phyloP scores from a whole-genome alignment of 2,329 filamentous ascomycete genomes.

The Purpureocillium lavendulum region DNA sequence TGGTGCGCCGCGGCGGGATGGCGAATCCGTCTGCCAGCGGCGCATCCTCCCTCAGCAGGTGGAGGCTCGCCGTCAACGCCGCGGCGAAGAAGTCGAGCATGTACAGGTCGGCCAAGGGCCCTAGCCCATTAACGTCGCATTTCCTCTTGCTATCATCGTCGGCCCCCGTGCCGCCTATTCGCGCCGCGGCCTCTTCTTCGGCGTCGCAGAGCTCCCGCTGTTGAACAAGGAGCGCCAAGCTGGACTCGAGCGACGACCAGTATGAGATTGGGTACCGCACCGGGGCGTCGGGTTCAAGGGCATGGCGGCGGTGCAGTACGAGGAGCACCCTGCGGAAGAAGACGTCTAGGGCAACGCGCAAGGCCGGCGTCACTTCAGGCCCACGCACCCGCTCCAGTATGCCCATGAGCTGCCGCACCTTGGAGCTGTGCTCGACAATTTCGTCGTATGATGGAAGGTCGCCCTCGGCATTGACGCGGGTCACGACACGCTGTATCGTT shows the following conservation, averaged over 20 bases:
- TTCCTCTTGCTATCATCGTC: not conserved
- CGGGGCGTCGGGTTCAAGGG: conserved; percentile 5
- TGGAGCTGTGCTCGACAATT: conserved; percentile 7
- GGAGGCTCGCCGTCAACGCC: conserved; percentile 5
- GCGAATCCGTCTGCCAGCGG: conserved; percentile 4
- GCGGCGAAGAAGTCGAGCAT: conserved; percentile 7
- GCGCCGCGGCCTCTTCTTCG: too few species aligned
- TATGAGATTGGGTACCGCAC: conserved; percentile 5
- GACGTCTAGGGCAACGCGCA: conserved; percentile 6
- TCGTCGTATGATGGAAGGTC: conserved; percentile 6
- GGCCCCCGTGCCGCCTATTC: too few species aligned
- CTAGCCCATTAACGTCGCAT: not conserved
- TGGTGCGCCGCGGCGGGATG: conserved; percentile 6
- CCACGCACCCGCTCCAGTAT: not conserved
- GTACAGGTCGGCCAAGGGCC: conserved; percentile 2
- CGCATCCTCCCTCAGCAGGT: conserved; percentile 7
- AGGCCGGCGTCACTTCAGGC: not conserved
- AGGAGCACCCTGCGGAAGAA: conserved; percentile 7
- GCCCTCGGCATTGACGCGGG: conserved; percentile 3
- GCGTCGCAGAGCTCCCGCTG: conserved; percentile 4
- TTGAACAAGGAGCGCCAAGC: conserved; percentile 8
- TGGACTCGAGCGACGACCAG: conserved; percentile 9
- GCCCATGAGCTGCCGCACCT: conserved; percentile 4
- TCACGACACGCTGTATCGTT: conserved; percentile 3
- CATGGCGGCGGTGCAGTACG: conserved; percentile 5